Evolutionary conservation across 345 rosid species (phyloP), one percentile per base, ranked within the genome.

Genomic region (Camelina hispida): DNA sequence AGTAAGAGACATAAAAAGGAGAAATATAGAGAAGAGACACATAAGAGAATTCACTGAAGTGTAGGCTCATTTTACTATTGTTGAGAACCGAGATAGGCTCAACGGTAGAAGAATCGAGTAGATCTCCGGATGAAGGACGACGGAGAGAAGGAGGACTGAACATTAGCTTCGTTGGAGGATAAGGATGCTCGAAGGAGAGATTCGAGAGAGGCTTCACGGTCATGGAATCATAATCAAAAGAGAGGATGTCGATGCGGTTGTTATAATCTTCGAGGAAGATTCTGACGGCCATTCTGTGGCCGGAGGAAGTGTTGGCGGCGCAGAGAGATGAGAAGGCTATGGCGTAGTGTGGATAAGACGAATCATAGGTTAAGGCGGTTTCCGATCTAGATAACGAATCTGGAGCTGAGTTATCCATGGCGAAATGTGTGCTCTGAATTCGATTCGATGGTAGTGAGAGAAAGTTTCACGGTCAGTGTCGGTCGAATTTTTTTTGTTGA

Each of bases 81-180:
- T 91, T 86, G 63, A 91, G 87, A 6, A 88, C 82, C 12, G 90
- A 68, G 50, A 84, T 9, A 0, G 90, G 90, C 54, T 85, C 90
- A 2, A 81, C 18, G 9, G 87, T 69, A 28, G 81, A 48, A 0
- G 59, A 60, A 54, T 72, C 81, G 14, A 88, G 89, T 4, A 91
- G 78, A 55, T 90, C 89, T 17, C 77, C 62, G 4, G 78, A 11
- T 13, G 77, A 62, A 12, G 83, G 50, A 34, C 71, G 79, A 38
- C 71, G 74, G 34, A 86, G 71, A 9, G 87, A 73, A 32, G 85
- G 68, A 54, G 96, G 91, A 30, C 83, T 81, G 81, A 91, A 91
- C 92, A 91, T 91, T 50, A 89, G 84, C 74, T 91, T 91, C 2
- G 97, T 91, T 10, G 97, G 94, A 3, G 94, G 97, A 72, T 87